A percentile compares a stretch with the other conserved stretches of the same genome.
These are phyloP conservation scores for Saccharomycopsis amapae DNA, from an alignment of 805 yeast species.

Conservation along the genomic window DNA sequence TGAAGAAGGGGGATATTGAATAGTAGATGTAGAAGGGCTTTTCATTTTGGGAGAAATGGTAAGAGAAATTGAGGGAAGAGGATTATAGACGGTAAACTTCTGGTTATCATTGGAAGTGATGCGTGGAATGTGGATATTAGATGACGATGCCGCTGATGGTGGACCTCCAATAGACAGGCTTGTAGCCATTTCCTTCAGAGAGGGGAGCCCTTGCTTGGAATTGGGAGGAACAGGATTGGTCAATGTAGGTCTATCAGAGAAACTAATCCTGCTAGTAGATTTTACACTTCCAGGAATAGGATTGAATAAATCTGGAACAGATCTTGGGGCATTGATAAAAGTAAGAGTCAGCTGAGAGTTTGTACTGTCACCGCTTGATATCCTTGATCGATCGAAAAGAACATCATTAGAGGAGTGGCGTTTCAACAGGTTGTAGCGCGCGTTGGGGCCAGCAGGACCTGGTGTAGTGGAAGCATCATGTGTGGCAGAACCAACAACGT, in stretches of 20 bases:
- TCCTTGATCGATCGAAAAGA: slow-evolving; percentile 14
- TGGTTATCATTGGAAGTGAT: no score
- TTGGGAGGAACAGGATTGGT: no score
- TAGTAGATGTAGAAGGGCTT: background rate
- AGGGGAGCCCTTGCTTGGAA: no score
- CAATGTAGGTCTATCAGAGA: background rate
- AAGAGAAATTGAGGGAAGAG: background rate
- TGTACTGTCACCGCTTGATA: slow-evolving; percentile 3
- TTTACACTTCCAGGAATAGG: slow-evolving; percentile 5
- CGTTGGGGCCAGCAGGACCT: no score
- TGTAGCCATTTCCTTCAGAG: no score
- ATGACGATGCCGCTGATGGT: background rate
- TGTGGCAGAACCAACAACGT: no score
- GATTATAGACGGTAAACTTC: background rate
- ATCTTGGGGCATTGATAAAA: slow-evolving; percentile 14
- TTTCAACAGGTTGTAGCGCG: slow-evolving; percentile 3
- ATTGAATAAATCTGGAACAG: slow-evolving; percentile 17
- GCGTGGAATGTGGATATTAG: background rate
- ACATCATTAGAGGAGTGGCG: slow-evolving; percentile 19
- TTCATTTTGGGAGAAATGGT: no score
- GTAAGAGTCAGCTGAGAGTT: slow-evolving; percentile 14
- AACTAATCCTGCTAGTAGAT: background rate
- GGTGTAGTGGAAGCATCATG: no score
- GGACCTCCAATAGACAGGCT: no score
- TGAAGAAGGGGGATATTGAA: background rate